Evolutionary conservation across 306 rosid genomes (phyloP).

Genomic region (Cyclanthera cordifolia): DNA sequence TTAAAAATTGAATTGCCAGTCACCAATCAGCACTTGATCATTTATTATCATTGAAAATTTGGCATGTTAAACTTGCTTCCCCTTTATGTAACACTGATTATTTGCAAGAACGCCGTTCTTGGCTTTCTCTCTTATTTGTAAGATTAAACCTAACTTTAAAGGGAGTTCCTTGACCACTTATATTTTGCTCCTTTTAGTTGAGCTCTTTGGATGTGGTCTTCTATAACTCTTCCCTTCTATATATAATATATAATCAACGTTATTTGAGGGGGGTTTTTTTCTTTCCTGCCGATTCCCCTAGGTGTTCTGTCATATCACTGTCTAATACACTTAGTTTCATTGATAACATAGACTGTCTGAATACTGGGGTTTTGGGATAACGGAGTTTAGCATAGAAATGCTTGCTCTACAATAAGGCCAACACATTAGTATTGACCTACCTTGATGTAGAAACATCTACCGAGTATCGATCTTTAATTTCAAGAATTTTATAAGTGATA

Average conservation of each 20-base stretch:
- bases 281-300: neutral
- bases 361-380: conserved; percentile 6
- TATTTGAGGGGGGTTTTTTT: neutral
- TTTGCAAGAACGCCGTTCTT: neutral
- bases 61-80: neutral
- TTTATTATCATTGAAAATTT: neutral
- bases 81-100: neutral
- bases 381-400: neutral
- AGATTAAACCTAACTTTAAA: neutral
- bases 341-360: neutral
- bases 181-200: neutral
- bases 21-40: neutral
- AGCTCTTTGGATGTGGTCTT: neutral
- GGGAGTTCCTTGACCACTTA: neutral
- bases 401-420: neutral
- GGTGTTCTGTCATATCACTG: neutral
- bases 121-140: neutral
- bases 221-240: neutral
- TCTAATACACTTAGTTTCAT: neutral
- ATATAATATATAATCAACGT: neutral
- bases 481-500: conserved; percentile 4
- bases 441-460: conserved; percentile 5
- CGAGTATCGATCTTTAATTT: neutral
- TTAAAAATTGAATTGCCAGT: neutral
- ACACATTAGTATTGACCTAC: neutral